These are phyloP conservation scores for Perkinsus marinus DNA, from an alignment of 169 alveolate species.

Conservation along the genomic window DNA sequence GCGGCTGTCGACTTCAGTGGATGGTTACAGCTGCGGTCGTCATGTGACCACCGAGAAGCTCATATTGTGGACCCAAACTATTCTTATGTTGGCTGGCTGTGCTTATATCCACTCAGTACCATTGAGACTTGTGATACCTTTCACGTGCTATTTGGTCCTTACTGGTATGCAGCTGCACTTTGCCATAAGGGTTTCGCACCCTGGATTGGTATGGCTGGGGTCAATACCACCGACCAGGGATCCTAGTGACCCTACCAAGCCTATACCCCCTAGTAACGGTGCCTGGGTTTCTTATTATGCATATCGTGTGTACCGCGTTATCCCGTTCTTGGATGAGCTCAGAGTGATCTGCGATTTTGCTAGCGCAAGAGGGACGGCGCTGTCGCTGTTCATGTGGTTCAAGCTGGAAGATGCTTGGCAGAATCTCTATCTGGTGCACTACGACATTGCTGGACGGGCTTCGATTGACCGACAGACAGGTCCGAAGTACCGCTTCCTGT, in stretches of 20 bases:
- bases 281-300: background rate
- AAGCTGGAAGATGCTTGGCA: background rate
- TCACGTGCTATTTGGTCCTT: background rate
- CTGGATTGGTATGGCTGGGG: background rate
- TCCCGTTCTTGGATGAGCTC: background rate
- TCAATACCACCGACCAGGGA: background rate
- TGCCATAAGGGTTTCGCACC: background rate
- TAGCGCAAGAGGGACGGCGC: background rate
- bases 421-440: background rate
- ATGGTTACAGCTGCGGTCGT: background rate
- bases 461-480: background rate
- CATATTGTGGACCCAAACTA: background rate
- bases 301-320: background rate
- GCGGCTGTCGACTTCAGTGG: background rate
- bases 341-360: background rate
- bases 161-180: background rate
- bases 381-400: background rate
- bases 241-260: background rate
- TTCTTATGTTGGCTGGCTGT: background rate
- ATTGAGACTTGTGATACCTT: background rate
- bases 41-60: background rate
- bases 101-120: background rate
- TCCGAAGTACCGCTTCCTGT: background rate
- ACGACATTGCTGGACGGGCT: background rate
- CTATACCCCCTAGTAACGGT: background rate